These are phyloP conservation scores for Candida lessepsii DNA, from an alignment of 805 yeast species.

Conservation along the genomic window DNA sequence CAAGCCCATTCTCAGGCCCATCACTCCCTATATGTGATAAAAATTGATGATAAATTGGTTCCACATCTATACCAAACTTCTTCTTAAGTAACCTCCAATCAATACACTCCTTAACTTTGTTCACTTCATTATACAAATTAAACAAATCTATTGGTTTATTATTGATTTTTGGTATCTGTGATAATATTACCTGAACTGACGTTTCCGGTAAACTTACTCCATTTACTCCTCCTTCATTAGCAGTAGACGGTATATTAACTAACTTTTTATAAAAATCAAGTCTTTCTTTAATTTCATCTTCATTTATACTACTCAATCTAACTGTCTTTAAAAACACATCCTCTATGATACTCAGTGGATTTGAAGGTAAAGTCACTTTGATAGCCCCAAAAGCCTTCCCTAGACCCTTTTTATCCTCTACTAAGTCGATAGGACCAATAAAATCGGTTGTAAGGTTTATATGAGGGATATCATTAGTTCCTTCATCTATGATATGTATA, in stretches of 20 bases:
- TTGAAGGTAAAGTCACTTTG: slow-evolving; percentile 45
- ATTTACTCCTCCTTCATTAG: no score
- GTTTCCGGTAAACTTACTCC: not conserved
- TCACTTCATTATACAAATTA: slow-evolving; percentile 6
- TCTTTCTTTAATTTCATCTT: not conserved
- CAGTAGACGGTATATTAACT: no score
- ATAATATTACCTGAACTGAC: not conserved
- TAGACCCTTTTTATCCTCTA: slow-evolving; percentile 49
- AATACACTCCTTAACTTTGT: slow-evolving; percentile 2
- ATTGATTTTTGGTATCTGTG: not conserved
- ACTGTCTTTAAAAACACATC: not conserved
- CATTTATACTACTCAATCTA: not conserved
- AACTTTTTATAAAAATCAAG: slow-evolving; percentile 1
- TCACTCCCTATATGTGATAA: no score
- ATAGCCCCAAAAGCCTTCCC: slow-evolving; percentile 72
- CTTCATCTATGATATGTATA: not conserved
- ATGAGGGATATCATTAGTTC: not conserved
- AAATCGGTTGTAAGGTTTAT: slow-evolving; percentile 18
- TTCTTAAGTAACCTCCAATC: not conserved
- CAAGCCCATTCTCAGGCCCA: no score
- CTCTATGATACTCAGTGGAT: not conserved
- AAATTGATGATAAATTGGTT: no score
- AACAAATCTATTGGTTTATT: slow-evolving; percentile 7
- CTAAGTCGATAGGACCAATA: slow-evolving; percentile 57
- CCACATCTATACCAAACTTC: not conserved